Base-by-base conservation (phyloP, 1,284 basidiomycete genomes). In the Tylopilus sp. region DNA sequence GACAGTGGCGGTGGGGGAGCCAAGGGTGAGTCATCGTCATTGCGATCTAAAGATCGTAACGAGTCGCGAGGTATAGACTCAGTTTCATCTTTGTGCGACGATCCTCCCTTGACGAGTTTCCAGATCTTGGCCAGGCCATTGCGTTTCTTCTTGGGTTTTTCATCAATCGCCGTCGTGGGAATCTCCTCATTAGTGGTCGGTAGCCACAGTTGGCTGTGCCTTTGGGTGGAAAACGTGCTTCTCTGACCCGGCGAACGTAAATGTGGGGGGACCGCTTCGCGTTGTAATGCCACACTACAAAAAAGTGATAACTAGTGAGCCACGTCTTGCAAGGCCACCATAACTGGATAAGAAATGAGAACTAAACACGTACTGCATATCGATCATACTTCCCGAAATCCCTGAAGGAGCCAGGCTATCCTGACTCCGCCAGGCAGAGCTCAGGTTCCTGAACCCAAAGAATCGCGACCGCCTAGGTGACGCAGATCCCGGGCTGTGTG, bases 1-100 rank as follows among this genome's bases (percentile, higher is more conserved):
- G 88, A 88, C 50, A 94, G 65, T 2, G 89, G 85, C 4, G 91
- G 91, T 5, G 91, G 91, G 2, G 91, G 91, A 2, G 86, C 83
- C 33, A 94, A 73, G 6, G 88, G 88, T 15, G 75, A 65, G 61
- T 88, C 83, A 56, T 89, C 86, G 8, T 85, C 82, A 29, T 72
- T 62, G 48, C 72, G 72, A 12, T 75, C 73, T 26, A 73, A 69
- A 7, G 73, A 65, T 28, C 70, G 65, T 35, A 70, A 61, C 1
- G 62, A 64, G 3, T 48, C 54, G 12, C 66, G 61, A 31, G 54
- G 48, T 28, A 42, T 44, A 24, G 28, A 12, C 17, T 42, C 51
- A 0, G 6, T 20, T 39, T 57, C 62, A 15, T 72, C 67, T 33
- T 71, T 69, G 58, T 79, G 80, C 18, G 69, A 69, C 28, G 77